Evolutionary conservation across 345 rosid genomes (phyloP).

Genomic region (Syzygium oleosum): DNA sequence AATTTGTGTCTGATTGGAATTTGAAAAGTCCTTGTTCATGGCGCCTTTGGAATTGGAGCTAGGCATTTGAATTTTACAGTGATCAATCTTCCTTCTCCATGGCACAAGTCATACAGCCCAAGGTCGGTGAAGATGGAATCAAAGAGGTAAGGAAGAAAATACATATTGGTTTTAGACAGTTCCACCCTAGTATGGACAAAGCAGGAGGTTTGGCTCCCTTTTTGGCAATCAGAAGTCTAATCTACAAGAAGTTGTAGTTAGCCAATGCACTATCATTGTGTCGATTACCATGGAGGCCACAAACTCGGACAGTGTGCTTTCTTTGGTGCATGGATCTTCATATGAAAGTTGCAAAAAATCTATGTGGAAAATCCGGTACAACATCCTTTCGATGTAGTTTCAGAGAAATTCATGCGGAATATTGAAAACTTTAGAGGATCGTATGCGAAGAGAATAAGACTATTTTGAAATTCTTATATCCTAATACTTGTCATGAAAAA

Average conservation of each 20-base stretch:
- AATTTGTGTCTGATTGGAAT: not conserved
- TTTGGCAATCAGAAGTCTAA: not conserved
- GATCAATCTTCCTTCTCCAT: not conserved
- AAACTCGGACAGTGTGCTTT: not conserved
- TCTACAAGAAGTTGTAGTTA: not conserved
- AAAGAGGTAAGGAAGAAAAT: not conserved
- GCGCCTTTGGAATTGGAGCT: not conserved
- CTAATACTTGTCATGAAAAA: too few relatives aligned
- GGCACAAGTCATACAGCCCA: not conserved
- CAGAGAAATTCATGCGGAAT: not conserved
- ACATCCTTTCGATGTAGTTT: not conserved
- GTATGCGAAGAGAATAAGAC: not conserved
- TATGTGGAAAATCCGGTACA: not conserved
- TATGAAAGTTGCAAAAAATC: not conserved
- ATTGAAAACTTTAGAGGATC: not conserved
- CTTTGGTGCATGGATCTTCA: not conserved
- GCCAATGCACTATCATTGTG: not conserved
- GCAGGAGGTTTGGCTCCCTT: not conserved
- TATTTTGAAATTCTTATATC: too few relatives aligned
- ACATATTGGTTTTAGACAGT: not conserved
- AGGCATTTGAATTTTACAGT: not conserved
- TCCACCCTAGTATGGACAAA: not conserved
- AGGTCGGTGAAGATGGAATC: not conserved
- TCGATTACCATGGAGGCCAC: not conserved
- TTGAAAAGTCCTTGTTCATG: not conserved